A percentile compares a stretch with the other conserved stretches of the same genome.
These are phyloP conservation scores for Mycotypha africana DNA, from an alignment of 371 early-diverging fungal genomes.

Conservation along the genomic window DNA sequence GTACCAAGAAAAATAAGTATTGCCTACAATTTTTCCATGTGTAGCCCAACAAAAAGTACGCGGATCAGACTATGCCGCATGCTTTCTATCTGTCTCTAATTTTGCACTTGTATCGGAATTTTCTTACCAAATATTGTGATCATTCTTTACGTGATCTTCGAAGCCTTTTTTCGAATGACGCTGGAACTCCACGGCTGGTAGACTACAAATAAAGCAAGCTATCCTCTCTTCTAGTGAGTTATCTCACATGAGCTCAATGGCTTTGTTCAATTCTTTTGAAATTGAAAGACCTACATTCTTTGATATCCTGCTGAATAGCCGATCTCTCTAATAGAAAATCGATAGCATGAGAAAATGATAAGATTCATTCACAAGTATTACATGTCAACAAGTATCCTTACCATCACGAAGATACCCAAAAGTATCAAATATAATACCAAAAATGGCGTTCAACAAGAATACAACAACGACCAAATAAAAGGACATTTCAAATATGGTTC, in stretches of 20 bases:
- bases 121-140: constrained; percentile 57
- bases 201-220: constrained; percentile 55
- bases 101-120: too few species aligned
- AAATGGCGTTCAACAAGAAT: constrained; percentile 53
- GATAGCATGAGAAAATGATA: background rate
- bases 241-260: background rate
- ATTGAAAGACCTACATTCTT: constrained; percentile 23
- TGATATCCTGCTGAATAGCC: constrained; percentile 46
- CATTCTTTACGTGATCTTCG: constrained; percentile 47
- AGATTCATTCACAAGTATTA: background rate
- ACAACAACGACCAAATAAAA: constrained; percentile 55
- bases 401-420: constrained; percentile 57
- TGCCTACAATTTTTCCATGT: constrained; percentile 31
- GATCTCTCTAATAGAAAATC: constrained; percentile 30
- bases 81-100: background rate
- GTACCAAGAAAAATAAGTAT: constrained; percentile 52
- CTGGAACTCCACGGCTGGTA: constrained; percentile 50
- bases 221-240: background rate
- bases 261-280: background rate
- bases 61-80: background rate
- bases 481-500: constrained; percentile 49
- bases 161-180: constrained; percentile 46
- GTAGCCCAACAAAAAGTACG: too few species aligned
- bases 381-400: constrained; percentile 13
- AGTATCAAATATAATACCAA: constrained; percentile 60